Evolutionary conservation across 1,284 basidiomycete genomes (phyloP).

Genomic region (Melanopsichium pennsylvanicum): DNA sequence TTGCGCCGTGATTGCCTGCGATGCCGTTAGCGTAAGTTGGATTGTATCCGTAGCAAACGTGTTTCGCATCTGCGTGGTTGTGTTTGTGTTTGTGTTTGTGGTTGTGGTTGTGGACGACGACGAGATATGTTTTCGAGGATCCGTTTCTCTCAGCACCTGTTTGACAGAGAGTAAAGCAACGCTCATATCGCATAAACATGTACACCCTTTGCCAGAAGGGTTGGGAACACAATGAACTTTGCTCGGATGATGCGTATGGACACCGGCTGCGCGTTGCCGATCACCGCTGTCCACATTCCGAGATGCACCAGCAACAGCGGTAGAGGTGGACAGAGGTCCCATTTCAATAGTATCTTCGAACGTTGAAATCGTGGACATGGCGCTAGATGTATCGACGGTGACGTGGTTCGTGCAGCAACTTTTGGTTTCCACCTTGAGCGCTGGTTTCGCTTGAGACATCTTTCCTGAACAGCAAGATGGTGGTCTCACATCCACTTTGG

Average conservation of each 20-base stretch:
- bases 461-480: constrained; percentile 16
- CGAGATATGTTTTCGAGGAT: constrained; percentile 11
- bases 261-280: constrained; percentile 10
- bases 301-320: constrained; percentile 3
- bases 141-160: constrained; percentile 41
- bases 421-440: constrained; percentile 2
- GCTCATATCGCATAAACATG: constrained; percentile 59
- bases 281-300: constrained; percentile 6
- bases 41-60: constrained; percentile 38
- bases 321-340: constrained; percentile 31
- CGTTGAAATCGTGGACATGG: too few relatives aligned
- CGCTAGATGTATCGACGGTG: not conserved
- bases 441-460: not conserved
- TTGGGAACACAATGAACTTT: constrained; percentile 65
- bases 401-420: constrained; percentile 24
- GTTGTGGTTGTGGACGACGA: not conserved
- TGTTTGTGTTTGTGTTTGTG: not conserved
- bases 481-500: not conserved
- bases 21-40: constrained; percentile 60
- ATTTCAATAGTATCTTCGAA: constrained; percentile 7
- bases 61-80: not conserved
- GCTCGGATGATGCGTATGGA: constrained; percentile 30
- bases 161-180: constrained; percentile 59
- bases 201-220: constrained; percentile 60
- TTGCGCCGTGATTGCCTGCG: constrained; percentile 58